phyloP scores from a whole-genome alignment of 495 filamentous ascomycete species.

The Trichoderma orchidacearum region DNA sequence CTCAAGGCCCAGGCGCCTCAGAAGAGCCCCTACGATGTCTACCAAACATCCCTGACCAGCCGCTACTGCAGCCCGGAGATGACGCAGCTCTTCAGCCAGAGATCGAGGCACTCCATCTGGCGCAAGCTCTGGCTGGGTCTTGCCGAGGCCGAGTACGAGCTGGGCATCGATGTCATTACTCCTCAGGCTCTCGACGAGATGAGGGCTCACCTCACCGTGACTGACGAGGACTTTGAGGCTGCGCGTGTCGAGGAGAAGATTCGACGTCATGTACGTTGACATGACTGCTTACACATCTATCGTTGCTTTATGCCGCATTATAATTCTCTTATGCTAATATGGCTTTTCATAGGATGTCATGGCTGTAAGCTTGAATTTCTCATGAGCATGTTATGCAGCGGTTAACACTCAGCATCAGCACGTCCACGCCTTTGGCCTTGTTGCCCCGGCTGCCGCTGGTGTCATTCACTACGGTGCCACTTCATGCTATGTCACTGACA shows the following conservation, averaged over 20 bases:
- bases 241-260: conserved; percentile 70
- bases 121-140: conserved; percentile 72
- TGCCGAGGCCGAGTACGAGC: conserved; percentile 66
- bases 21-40: neutral
- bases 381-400: neutral
- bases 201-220: conserved; percentile 54
- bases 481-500: conserved; percentile 62
- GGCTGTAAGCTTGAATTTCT: conserved; percentile 15
- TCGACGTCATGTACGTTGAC: conserved; percentile 33
- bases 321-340: neutral
- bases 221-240: conserved; percentile 66
- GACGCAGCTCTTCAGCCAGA: conserved; percentile 52
- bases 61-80: conserved; percentile 56
- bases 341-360: conserved; percentile 39
- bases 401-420: conserved; percentile 24
- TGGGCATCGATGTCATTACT: conserved; percentile 47
- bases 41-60: conserved; percentile 56
- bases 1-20: neutral
- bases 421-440: conserved; percentile 57
- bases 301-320: neutral
- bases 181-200: conserved; percentile 64
- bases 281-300: conserved; percentile 10
- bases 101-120: conserved; percentile 63
- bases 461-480: conserved; percentile 70
- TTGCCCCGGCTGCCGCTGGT: conserved; percentile 65